These are phyloP conservation scores for Lunularia cruciata DNA, from an alignment of 225 moss, liverwort and hornwort species.

Conservation along the genomic window DNA sequence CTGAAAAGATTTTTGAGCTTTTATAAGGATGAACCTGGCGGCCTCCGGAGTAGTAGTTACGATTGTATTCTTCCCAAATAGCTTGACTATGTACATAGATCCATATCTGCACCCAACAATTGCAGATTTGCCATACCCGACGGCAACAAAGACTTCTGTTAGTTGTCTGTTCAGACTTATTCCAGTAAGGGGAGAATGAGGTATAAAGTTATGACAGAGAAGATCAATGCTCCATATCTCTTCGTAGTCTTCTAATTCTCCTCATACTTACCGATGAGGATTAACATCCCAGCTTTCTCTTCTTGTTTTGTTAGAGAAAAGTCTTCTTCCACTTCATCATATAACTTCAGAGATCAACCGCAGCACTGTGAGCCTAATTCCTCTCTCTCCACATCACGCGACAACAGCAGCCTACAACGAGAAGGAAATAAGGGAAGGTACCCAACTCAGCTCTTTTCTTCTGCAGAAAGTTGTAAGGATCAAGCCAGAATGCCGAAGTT, in stretches of 20 bases:
- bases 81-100: background rate
- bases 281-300: background rate
- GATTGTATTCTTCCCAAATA: background rate
- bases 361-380: too few species aligned
- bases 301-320: background rate
- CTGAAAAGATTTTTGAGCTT: conserved; percentile 22
- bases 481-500: conserved; percentile 14
- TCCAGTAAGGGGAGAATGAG: too few species aligned
- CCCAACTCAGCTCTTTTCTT: conserved; percentile 9
- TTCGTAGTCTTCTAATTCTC: background rate
- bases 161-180: too few species aligned
- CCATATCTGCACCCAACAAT: background rate
- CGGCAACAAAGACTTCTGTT: too few species aligned
- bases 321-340: too few species aligned
- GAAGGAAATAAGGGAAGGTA: background rate
- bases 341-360: too few species aligned
- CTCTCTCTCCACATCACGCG: background rate
- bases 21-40: conserved; percentile 10
- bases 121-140: too few species aligned
- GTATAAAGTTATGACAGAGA: too few species aligned
- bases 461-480: conserved; percentile 18
- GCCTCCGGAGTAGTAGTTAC: background rate
- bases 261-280: background rate
- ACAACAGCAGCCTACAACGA: background rate
- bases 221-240: background rate